Percentiles rank a stretch among this genome's conserved stretches.
These are phyloP conservation scores for Penicillium occitanis DNA, from an alignment of 2,329 filamentous ascomycete genomes.

Conservation along the genomic window DNA sequence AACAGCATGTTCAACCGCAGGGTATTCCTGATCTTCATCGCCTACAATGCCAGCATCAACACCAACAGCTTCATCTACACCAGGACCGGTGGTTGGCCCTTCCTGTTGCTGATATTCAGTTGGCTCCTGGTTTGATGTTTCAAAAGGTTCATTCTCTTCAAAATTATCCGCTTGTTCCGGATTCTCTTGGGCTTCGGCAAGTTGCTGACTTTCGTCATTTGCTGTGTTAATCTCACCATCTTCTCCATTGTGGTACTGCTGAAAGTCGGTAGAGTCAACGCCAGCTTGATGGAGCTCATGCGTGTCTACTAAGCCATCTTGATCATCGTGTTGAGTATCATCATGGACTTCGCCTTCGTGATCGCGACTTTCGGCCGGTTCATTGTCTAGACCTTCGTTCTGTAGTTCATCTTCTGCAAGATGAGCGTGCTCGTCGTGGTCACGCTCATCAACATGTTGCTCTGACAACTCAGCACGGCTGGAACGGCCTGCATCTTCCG, in stretches of 20 bases:
- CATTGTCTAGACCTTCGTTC: constrained; percentile 9
- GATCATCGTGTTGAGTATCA: not conserved
- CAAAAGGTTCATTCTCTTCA: constrained; percentile 36
- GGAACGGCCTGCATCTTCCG: constrained; percentile 5
- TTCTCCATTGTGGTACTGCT: constrained; percentile 15
- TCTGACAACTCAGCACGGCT: not conserved
- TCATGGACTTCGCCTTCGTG: constrained; percentile 15
- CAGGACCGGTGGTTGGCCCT: constrained; percentile 7
- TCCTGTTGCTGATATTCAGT: constrained; percentile 24
- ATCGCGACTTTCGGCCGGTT: constrained; percentile 3
- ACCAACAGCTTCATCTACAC: constrained; percentile 11
- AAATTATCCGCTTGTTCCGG: constrained; percentile 28
- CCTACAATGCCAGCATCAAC: constrained; percentile 10
- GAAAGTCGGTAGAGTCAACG: not conserved
- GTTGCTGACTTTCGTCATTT: not conserved
- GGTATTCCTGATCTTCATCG: constrained; percentile 11
- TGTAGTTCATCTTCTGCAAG: constrained; percentile 24
- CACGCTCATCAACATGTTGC: constrained; percentile 22
- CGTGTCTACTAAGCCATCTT: constrained; percentile 9
- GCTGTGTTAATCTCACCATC: not conserved
- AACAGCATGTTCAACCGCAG: not conserved
- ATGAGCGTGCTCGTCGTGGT: constrained; percentile 18
- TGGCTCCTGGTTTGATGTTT: constrained; percentile 29
- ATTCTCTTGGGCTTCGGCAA: constrained; percentile 13
- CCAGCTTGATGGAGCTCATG: not conserved